A percentile compares a stretch with the other conserved stretches of the same genome.
phyloP scores from a whole-genome alignment of 176 grass and related monocot species.

The Puccinellia tenuiflora region DNA sequence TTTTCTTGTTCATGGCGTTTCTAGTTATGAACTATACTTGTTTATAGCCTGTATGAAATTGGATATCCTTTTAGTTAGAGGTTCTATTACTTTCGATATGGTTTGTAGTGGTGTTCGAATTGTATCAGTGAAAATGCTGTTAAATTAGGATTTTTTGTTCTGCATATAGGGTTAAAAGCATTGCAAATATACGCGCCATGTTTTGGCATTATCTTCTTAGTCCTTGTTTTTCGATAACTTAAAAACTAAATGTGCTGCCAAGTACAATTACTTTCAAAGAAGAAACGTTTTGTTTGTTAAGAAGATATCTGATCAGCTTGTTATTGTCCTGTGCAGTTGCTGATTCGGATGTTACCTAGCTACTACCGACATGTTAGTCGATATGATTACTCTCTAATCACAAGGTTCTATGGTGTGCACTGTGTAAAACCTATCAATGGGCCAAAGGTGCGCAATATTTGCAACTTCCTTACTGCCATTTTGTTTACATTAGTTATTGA shows the following conservation, averaged over 20 bases:
- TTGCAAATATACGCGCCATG: background rate
- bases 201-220: background rate
- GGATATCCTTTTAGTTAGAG: background rate
- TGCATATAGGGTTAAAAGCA: background rate
- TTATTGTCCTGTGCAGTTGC: slow-evolving; percentile 42
- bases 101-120: background rate
- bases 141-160: background rate
- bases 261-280: background rate
- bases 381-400: slow-evolving; percentile 68
- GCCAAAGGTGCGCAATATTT: slow-evolving; percentile 44
- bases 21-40: background rate
- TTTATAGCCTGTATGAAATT: background rate
- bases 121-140: background rate
- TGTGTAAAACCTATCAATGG: slow-evolving; percentile 73
- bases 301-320: background rate
- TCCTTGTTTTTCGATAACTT: background rate
- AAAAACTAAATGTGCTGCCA: background rate
- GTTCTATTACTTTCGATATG: background rate
- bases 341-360: slow-evolving; percentile 61
- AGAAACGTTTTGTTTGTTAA: background rate
- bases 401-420: slow-evolving; percentile 78
- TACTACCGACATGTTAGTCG: slow-evolving; percentile 58
- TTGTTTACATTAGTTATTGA: background rate
- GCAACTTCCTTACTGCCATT: background rate
- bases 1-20: background rate